Evolutionary conservation across 1,139 yeast genomes (phyloP), one percentile per base, ranked within the genome.

Genomic region (Meyerozyma elateridarum): DNA sequence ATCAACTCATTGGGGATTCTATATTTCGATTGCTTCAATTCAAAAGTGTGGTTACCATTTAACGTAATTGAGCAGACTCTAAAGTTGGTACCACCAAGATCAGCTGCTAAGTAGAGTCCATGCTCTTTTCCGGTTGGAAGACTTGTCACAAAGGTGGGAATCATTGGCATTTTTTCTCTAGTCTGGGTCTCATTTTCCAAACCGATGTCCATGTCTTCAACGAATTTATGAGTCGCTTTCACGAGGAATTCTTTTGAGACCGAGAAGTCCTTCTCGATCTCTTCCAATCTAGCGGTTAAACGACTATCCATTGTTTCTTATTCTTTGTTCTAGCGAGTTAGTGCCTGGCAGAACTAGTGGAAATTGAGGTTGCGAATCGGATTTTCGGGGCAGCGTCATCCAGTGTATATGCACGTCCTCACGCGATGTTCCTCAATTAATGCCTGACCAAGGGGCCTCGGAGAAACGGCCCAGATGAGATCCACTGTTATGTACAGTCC

Each of bases 81-180:
- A 57, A 89, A 80, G 54, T 87, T 85, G 34, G 95, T 84, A 31
- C 95, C 95, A 42, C 95, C 95, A 33, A 85, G 68, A 52, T 85
- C 95, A 12, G 87, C 91, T 31, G 95, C 95, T 36, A 85, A 65
- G 40, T 65, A 74, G 31, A 81, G 63, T 15, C 96, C 96, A 32
- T 63, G 68, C 53, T 89, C 97, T 29, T 70, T 69, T 30, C 97
- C 97, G 26, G 71, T 70, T 15, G 97, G 96, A 34, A 85, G 70
- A 8, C 73, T 68, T 5, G 94, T 84, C 19, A 88, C 94, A 52
- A 59, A 87, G 2, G 94, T 73, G 21, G 95, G 95, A 45, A 87
- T 84, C 95, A 87, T 87, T 20, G 95, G 95, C 70, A 87, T 73
- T 37, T 56, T 56, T 25, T 69, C 71, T 34, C 65, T 61, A 12